Conservation (phyloP, 306 rosid species). For the Vachellia collinsii region DNA sequence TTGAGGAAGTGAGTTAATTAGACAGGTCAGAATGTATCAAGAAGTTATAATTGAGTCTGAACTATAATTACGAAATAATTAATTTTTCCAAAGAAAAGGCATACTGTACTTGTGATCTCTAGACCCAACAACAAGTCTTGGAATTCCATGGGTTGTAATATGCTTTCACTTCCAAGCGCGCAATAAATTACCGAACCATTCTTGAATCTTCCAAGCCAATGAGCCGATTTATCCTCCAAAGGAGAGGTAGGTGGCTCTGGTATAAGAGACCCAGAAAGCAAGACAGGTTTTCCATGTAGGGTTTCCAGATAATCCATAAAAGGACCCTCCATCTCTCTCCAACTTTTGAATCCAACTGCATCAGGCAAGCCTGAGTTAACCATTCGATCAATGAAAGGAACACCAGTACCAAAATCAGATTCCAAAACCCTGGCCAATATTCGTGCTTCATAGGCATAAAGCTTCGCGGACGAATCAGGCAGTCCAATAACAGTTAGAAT, state of each 20-base stretch:
- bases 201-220: conserved; percentile 7
- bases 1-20: too few species aligned
- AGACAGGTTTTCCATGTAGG: neutral
- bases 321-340: conserved; percentile 22
- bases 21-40: too few species aligned
- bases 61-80: too few species aligned
- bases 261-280: conserved; percentile 8
- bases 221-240: conserved; percentile 28
- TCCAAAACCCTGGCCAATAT: neutral
- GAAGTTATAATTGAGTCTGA: too few species aligned
- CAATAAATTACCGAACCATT: neutral
- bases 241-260: neutral
- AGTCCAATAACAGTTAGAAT: neutral
- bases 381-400: neutral
- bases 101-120: neutral
- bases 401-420: neutral
- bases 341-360: conserved; percentile 12
- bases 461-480: neutral
- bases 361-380: neutral
- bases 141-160: neutral
- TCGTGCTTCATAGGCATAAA: neutral
- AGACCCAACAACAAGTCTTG: neutral
- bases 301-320: neutral
- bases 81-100: too few species aligned
- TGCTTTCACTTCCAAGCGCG: conserved; percentile 4